phyloP scores from a whole-genome alignment of 2,329 filamentous ascomycete genomes.

The Colletotrichum sp. region DNA sequence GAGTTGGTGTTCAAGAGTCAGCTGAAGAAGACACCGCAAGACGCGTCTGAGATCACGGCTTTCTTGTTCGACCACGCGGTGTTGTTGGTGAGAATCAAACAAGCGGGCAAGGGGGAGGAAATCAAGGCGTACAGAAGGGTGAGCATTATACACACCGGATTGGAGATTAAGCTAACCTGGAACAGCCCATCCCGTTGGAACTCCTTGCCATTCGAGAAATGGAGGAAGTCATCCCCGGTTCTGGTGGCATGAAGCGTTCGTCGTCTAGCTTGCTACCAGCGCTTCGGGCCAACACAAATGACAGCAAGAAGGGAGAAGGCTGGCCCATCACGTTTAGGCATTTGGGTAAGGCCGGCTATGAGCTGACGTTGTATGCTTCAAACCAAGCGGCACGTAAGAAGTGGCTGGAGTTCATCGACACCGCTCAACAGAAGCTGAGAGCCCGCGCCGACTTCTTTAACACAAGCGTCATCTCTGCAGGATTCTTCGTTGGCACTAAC shows the following conservation, averaged over 20 bases:
- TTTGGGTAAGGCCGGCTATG: constrained; percentile 94
- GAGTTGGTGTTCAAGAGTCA: constrained; percentile 94
- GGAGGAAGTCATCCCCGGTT: constrained; percentile 89
- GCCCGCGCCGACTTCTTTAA: constrained; percentile 93
- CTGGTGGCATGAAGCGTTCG: constrained; percentile 82
- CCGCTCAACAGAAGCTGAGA: constrained; percentile 85
- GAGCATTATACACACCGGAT: constrained; percentile 27
- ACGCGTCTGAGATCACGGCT: constrained; percentile 80
- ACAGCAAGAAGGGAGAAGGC: constrained; percentile 72
- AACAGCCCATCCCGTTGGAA: constrained; percentile 87
- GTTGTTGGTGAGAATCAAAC: constrained; percentile 88
- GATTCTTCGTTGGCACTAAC: constrained; percentile 70
- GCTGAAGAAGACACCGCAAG: constrained; percentile 90
- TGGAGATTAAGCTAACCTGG: constrained; percentile 2
- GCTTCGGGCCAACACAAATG: constrained; percentile 49
- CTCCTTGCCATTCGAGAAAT: constrained; percentile 93
- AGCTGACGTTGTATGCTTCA: constrained; percentile 85
- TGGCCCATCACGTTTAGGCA: constrained; percentile 97
- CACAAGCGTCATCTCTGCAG: constrained; percentile 63
- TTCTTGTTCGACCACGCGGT: constrained; percentile 98
- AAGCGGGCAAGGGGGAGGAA: constrained; percentile 91
- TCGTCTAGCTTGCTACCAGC: constrained; percentile 81
- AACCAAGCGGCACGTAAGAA: constrained; percentile 89
- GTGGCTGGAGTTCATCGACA: constrained; percentile 95
- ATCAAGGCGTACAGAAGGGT: constrained; percentile 88